phyloP scores from a whole-genome alignment of 2,329 filamentous ascomycete species.

The Zymoseptoria tritici region DNA sequence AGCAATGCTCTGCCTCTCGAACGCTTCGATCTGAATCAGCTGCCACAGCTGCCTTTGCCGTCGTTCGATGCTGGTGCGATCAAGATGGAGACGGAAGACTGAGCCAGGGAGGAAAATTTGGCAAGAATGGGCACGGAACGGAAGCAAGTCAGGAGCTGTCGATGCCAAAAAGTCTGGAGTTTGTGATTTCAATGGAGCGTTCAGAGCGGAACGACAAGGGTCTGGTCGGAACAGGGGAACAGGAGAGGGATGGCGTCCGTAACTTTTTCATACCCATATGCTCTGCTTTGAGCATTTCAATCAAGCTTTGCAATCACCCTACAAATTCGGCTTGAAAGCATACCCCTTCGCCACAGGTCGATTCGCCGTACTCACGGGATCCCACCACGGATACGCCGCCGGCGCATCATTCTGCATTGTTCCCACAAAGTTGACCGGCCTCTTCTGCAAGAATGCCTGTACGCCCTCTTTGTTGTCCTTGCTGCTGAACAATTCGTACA shows the following conservation, averaged over 20 bases:
- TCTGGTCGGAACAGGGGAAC: neutral
- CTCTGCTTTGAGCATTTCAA: neutral
- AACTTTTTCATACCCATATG: neutral
- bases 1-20: neutral
- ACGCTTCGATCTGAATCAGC: neutral
- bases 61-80: neutral
- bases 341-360: slow-evolving; percentile 30
- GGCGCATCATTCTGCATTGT: slow-evolving; percentile 55
- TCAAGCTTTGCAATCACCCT: neutral
- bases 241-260: neutral
- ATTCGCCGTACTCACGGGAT: slow-evolving; percentile 43
- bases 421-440: slow-evolving; percentile 54
- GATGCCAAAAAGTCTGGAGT: neutral
- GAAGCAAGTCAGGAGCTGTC: neutral
- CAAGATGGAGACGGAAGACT: neutral
- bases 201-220: neutral
- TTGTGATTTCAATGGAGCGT: neutral
- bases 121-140: neutral
- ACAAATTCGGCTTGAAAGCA: slow-evolving; percentile 24
- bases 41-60: neutral
- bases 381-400: slow-evolving; percentile 61
- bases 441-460: slow-evolving; percentile 61
- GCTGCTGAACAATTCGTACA: slow-evolving; percentile 53
- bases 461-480: slow-evolving; percentile 63
- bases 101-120: neutral